Percentiles rank a stretch among this genome's conserved stretches.
phyloP scores from a whole-genome alignment of 306 rosid genomes.

The Cercis canadensis region DNA sequence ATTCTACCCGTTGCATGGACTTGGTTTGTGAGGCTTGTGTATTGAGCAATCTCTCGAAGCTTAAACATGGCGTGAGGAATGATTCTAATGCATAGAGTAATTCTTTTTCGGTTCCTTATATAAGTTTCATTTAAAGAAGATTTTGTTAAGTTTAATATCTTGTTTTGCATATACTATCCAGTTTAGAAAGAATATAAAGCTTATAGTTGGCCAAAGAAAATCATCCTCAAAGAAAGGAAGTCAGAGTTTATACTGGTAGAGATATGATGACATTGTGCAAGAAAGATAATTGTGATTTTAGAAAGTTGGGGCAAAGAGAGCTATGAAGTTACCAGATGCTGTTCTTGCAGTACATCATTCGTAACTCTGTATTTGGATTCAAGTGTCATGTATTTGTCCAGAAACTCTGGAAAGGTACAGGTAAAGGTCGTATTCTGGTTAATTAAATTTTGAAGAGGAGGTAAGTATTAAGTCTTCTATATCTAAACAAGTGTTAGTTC shows the following conservation, averaged over 20 bases:
- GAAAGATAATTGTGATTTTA: slow-evolving; percentile 87
- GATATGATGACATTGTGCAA: slow-evolving; percentile 90
- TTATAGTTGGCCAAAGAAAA: slow-evolving; percentile 99
- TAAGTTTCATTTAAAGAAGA: slow-evolving; percentile 55
- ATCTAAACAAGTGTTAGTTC: slow-evolving; percentile 31
- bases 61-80: slow-evolving; percentile 49
- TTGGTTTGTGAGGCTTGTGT: slow-evolving; percentile 53
- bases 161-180: slow-evolving; percentile 98
- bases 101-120: slow-evolving; percentile 43
- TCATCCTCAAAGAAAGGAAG: slow-evolving; percentile 92
- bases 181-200: slow-evolving; percentile 98
- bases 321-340: slow-evolving; percentile 93
- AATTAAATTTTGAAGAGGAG: slow-evolving; percentile 70
- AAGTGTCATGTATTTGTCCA: slow-evolving; percentile 79
- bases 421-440: slow-evolving; percentile 82
- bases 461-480: slow-evolving; percentile 46
- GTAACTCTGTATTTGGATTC: slow-evolving; percentile 84
- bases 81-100: slow-evolving; percentile 48
- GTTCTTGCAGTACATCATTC: slow-evolving; percentile 87
- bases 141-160: slow-evolving; percentile 77
- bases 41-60: slow-evolving; percentile 34
- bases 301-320: slow-evolving; percentile 96
- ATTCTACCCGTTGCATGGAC: slow-evolving; percentile 60
- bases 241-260: slow-evolving; percentile 84
- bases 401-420: slow-evolving; percentile 93